phyloP scores from a whole-genome alignment of 2,329 filamentous ascomycete species.

The Ceratocystis lukuohia region DNA sequence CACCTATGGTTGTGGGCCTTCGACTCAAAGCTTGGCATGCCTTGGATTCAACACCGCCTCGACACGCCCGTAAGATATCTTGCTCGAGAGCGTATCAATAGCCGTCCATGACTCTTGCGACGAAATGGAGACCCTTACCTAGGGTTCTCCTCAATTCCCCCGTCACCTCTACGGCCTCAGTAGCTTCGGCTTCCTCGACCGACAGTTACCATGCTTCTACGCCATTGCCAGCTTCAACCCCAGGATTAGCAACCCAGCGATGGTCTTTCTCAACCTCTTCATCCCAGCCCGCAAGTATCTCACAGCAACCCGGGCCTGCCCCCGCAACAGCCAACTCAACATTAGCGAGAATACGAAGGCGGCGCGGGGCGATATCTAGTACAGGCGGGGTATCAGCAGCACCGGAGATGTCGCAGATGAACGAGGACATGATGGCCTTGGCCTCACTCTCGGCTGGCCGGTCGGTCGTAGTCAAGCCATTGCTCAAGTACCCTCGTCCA shows the following conservation, averaged over 20 bases:
- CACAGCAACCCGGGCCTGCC: too few species aligned
- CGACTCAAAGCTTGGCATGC: neutral
- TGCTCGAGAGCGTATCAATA: neutral
- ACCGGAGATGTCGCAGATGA: neutral
- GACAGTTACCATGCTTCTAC: neutral
- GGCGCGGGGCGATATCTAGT: neutral
- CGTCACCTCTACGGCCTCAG: too few species aligned
- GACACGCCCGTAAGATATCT: neutral
- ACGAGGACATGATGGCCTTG: constrained; percentile 2
- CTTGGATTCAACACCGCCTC: neutral
- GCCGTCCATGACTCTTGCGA: constrained; percentile 25
- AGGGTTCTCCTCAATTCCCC: constrained; percentile 4
- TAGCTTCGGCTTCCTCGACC: neutral
- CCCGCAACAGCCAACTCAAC: neutral
- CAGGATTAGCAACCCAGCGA: too few species aligned
- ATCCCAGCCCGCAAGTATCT: too few species aligned
- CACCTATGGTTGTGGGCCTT: neutral
- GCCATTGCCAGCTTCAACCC: too few species aligned
- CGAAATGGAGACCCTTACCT: constrained; percentile 11
- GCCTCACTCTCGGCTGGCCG: constrained; percentile 1
- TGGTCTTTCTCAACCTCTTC: too few species aligned
- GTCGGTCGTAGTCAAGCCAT: constrained; percentile 10
- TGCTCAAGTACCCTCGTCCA: constrained; percentile 2
- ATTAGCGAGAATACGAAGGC: neutral
- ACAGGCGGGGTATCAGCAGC: too few species aligned